Percentiles rank a stretch among this genome's conserved stretches.
Evolutionary conservation across 2,329 filamentous ascomycete genomes (phyloP).

Genomic region (Colletotrichum truncatum): DNA sequence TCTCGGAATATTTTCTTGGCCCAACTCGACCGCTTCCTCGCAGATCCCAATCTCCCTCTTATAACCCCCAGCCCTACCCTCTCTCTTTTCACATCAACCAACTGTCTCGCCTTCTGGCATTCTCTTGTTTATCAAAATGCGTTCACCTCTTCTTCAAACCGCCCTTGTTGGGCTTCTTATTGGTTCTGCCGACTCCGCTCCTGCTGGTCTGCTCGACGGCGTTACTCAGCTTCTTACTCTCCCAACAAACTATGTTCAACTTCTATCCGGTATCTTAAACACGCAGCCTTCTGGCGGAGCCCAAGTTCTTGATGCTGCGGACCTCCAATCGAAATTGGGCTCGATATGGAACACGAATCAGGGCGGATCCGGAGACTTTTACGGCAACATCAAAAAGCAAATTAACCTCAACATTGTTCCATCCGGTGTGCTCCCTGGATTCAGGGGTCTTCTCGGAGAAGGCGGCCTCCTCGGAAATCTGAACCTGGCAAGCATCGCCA

Average conservation of each 20-base stretch:
- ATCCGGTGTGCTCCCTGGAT: background rate
- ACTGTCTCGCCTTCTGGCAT: background rate
- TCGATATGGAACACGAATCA: conserved; percentile 14
- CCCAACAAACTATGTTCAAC: conserved; percentile 2
- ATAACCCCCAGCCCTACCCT: background rate
- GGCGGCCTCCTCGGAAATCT: background rate
- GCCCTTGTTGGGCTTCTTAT: background rate
- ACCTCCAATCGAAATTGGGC: conserved; percentile 18
- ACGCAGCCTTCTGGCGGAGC: background rate
- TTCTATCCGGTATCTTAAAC: background rate
- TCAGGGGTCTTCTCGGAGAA: conserved; percentile 16
- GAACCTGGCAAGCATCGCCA: background rate
- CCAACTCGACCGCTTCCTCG: background rate
- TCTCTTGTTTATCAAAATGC: background rate
- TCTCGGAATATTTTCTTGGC: background rate
- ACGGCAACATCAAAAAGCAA: conserved; percentile 15
- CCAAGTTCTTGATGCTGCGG: background rate
- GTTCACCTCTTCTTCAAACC: background rate
- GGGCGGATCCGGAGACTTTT: conserved; percentile 9
- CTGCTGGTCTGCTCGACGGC: conserved; percentile 14
- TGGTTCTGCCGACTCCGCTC: background rate
- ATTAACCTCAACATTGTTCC: conserved; percentile 6
- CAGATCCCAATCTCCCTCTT: background rate
- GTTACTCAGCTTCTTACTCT: conserved; percentile 4
- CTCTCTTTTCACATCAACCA: background rate